Base-by-base conservation (phyloP, 352 stramenopile genomes). In the Phytopythium chamaehyphon region DNA sequence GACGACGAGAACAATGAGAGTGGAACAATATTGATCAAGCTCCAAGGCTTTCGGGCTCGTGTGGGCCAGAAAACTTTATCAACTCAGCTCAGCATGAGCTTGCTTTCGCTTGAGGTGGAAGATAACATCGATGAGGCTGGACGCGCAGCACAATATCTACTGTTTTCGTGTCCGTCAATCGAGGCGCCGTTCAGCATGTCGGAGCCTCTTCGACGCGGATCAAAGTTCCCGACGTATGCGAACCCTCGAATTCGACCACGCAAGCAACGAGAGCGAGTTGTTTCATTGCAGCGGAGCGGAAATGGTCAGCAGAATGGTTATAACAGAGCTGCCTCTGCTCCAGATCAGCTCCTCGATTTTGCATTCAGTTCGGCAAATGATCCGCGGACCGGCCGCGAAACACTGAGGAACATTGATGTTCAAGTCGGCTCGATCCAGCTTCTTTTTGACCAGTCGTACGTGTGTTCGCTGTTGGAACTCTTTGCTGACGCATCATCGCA, bases 371-470 rank as follows among this genome's bases (percentile, higher is more conserved):
- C 71, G 8, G 54, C 71, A n/a, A 85, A 71, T 52, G 77, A 91
- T 52, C 59, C 76, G 24, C 68, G 71, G 40, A 89, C 63, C 26
- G 76, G 82, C 5, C 63, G 75, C 43, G 73, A 90, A 53, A 40
- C 70, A 2, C 48, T 74, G 36, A 67, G 64, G 16, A 69, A 92
- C 19, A 22, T 92, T n/a, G 77, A 92, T 59, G 51, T 93, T 28
- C 71, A 76, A 38, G 62, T 93, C 44, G 85, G 85, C 14, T 81
- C 77, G 4, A 63, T 95, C 16, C 85, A 95, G 44, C 60, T 95
- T 18, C 79, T 89, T 39, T 91, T 93, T 57, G 83, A 95, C 39
- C 85, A 95, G 51, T 79, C 81, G 18, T 93, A 93, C 37, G 64
- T 93, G 8, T 88, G 78, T 43, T 90, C 80, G 45, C 55, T 93